These are phyloP conservation scores for Achlya hypogyna DNA, from an alignment of 352 stramenopile species.

Conservation along the genomic window DNA sequence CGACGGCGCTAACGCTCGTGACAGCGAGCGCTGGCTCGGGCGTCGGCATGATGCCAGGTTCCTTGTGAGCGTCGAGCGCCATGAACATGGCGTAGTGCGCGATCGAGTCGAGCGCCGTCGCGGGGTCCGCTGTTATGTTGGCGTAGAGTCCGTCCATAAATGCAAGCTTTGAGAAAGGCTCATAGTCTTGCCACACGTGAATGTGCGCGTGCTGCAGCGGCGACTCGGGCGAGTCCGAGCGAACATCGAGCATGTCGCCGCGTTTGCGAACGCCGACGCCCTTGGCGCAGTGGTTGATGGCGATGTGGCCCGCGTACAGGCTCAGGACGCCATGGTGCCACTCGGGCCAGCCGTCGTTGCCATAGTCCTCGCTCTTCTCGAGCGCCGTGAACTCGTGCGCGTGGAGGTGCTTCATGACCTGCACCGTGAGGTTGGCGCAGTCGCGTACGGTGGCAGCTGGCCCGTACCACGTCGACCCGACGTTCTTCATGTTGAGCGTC, in stretches of 20 bases:
- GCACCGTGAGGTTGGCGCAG: neutral
- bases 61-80: neutral
- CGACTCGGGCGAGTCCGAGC: neutral
- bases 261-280: neutral
- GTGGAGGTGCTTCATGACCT: neutral
- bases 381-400: neutral
- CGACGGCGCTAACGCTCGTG: no score
- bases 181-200: neutral
- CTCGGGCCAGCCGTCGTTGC: slow-evolving; percentile 5
- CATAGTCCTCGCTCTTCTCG: slow-evolving; percentile 1
- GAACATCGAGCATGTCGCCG: slow-evolving; percentile 11
- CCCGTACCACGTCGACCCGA: slow-evolving; percentile 11
- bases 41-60: neutral
- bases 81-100: neutral
- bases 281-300: neutral
- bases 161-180: neutral
- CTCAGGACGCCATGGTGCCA: slow-evolving; percentile 9
- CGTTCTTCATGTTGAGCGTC: neutral
- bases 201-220: neutral
- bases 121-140: neutral
- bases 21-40: no score
- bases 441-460: neutral
- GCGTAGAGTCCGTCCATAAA: neutral
- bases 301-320: slow-evolving; percentile 3
- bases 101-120: neutral